Evolutionary conservation across 345 rosid species (phyloP), one percentile per base, ranked within the genome.

Genomic region (Cochlearia excelsa): DNA sequence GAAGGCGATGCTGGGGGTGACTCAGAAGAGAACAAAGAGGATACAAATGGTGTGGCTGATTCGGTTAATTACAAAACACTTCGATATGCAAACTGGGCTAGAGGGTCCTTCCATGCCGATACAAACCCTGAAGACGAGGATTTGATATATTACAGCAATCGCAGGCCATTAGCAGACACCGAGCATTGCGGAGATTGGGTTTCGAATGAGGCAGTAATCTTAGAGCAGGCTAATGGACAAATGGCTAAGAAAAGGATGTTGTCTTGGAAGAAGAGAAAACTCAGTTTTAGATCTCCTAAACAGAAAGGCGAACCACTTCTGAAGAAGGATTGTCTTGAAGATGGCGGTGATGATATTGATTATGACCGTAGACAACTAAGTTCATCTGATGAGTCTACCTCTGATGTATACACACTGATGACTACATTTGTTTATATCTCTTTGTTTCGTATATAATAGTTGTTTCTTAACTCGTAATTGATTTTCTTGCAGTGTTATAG

Each of bases 271-370:
- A 93, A 89, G 76, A 81, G 97, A 75, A 88, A 87, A 68, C 74
- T 89, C 52, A 86, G 87, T 73, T 93, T 93, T 77, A 69, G 90
- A 76, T 89, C 97, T 69, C 77, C 86, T 27, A 89, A 89, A 74
- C 79, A 80, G 51, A 86, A 79, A 80, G 94, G 97, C 7, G 97
- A 93, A 71, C 95, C 99, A 10, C 74, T 93, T 82, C 75, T 93
- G 65, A 93, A 88, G 65, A 88, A 86, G 77, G 94, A 81, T 5
- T 78, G 87, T 72, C 89, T 82, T 42, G 97, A 93, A 81, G 97
- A 93, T 48, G 99, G 99, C 3, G 99, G 99, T n/a, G 97, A 89
- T 80, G 99, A 93, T 68, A 93, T 93, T 61, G 99, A 93, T 82
- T 87, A 62, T 80, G 91, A 85, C 68, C 95, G 99, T 6, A 81